Conservation (phyloP, 768 basidiomycete species). For the Leccinum obscurum region DNA sequence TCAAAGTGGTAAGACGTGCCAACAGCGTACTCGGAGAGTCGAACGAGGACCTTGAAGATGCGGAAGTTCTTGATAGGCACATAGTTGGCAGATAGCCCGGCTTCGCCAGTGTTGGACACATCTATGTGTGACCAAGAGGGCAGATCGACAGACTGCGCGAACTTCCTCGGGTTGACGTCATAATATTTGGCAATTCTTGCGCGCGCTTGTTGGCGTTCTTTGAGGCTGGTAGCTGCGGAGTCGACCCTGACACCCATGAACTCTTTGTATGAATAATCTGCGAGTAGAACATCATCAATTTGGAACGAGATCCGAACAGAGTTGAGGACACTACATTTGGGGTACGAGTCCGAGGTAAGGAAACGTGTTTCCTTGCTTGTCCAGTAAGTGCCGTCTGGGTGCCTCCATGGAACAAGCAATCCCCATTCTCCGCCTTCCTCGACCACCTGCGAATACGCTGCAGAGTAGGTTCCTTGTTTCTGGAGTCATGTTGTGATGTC, state of each 20-base stretch:
- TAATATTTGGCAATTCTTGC: constrained; percentile 26
- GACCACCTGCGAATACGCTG: constrained; percentile 25
- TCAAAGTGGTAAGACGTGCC: constrained; percentile 26
- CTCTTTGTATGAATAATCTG: constrained; percentile 31
- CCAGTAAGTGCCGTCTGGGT: constrained; percentile 26
- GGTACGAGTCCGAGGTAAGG: constrained; percentile 16
- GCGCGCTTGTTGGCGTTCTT: constrained; percentile 23
- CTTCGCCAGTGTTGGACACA: constrained; percentile 11
- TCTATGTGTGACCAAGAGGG: constrained; percentile 18
- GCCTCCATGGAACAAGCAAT: constrained; percentile 25
- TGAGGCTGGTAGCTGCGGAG: constrained; percentile 6
- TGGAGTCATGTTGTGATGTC: constrained; percentile 2
- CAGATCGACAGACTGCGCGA: constrained; percentile 1
- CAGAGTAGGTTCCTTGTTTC: constrained; percentile 20
- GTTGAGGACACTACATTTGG: constrained; percentile 20
- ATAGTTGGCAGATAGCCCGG: constrained; percentile 16
- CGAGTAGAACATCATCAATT: background rate
- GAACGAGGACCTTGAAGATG: constrained; percentile 26
- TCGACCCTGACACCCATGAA: constrained; percentile 30
- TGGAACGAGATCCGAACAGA: background rate
- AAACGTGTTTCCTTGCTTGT: constrained; percentile 26
- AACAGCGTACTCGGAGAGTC: constrained; percentile 27
- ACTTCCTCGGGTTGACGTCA: constrained; percentile 22
- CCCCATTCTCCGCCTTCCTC: constrained; percentile 21
- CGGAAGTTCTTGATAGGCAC: constrained; percentile 25